Evolutionary conservation across 768 basidiomycete genomes (phyloP).

Genomic region (Dendrothele bispora): DNA sequence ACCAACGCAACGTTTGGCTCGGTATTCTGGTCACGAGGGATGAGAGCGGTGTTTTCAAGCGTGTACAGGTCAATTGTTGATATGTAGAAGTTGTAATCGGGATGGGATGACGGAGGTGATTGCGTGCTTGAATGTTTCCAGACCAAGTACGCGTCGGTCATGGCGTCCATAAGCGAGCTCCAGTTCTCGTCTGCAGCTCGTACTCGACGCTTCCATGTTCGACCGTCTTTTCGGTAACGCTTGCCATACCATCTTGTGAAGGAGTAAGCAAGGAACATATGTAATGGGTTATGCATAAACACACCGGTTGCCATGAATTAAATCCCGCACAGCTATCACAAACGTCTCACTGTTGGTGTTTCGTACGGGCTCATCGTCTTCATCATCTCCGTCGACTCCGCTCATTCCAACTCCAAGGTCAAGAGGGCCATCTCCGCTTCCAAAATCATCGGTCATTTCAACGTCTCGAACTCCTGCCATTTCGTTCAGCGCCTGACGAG

Average conservation of each 20-base stretch:
- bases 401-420: too few relatives aligned
- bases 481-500: too few relatives aligned
- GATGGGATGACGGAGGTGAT: background rate
- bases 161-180: background rate
- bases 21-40: constrained; percentile 3
- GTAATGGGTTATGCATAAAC: too few relatives aligned
- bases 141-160: constrained; percentile 4
- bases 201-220: background rate
- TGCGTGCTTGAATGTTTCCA: constrained; percentile 7
- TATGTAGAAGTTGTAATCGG: constrained; percentile 2
- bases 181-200: background rate
- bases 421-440: too few relatives aligned
- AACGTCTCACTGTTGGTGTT: too few relatives aligned
- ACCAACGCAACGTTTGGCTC: constrained; percentile 12
- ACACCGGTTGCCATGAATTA: too few relatives aligned
- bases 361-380: too few relatives aligned
- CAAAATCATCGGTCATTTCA: too few relatives aligned
- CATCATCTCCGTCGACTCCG: too few relatives aligned
- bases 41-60: background rate
- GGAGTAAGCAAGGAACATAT: too few relatives aligned
- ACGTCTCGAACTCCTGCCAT: too few relatives aligned
- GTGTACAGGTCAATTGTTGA: constrained; percentile 15
- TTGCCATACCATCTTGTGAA: background rate
- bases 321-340: too few relatives aligned
- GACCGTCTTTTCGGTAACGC: constrained; percentile 6